Base-by-base conservation (phyloP, 2,329 filamentous ascomycete genomes). In the Cladosporium sp. region DNA sequence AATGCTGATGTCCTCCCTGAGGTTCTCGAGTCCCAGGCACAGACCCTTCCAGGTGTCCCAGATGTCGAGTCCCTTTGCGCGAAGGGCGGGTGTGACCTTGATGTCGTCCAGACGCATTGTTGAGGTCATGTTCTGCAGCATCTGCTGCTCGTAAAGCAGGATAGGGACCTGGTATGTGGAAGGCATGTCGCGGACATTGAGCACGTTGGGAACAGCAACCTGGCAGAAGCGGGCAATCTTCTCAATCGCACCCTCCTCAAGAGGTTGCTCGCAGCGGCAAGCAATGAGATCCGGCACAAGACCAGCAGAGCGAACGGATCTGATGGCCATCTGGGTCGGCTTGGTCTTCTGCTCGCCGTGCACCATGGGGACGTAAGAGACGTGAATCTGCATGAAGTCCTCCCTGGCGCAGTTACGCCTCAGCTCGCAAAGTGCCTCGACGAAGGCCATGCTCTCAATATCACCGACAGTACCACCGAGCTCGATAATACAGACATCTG, bases 141-240 rank as follows among this genome's bases (percentile, higher is more conserved):
- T 75, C 19, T 83, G 81, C 71, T 97, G 88, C 58, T 90, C 78
- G 59, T 92, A 81, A 12, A 97, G 83, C 19, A 97, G 85, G n/a
- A 96, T 77, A 1, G 93, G 93, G 2, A 97, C 92, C 57, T 95
- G 91, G 71, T 98, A 98, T 46, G 88, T 94, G 11, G 90, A 90
- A 16, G 84, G 77, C 70, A 97, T 88, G 67, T 97, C 86, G 59
- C 86, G 85, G 9, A 98, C 91, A 9, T 82, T 86, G 55, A 97
- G 76, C 38, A 97, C 89, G 65, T 96, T 89, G 57, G 90, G 79
- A 9, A 79, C 72, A 48, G 94, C 88, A 41, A 96, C 85, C 65
- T 95, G 88, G 69, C 92, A 97, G 71, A 85, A 88, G 62, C 82
- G 81, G 54, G 92, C 90, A 55, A 98, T 89, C 74, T 98, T 97